phyloP scores from a whole-genome alignment of 225 moss, liverwort and hornwort genomes.

The Thuidium tamariscinum region DNA sequence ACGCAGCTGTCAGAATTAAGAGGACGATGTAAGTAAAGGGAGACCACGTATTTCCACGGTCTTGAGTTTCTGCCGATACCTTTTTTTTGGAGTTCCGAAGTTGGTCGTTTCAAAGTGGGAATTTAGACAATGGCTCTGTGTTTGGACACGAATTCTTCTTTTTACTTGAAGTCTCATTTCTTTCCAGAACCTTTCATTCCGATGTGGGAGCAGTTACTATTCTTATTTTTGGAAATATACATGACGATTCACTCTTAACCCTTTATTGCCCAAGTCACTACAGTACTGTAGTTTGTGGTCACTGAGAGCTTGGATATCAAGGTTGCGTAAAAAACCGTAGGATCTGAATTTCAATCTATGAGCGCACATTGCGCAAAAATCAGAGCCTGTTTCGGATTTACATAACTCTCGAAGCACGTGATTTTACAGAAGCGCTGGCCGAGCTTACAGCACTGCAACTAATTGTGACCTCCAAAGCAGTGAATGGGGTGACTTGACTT shows the following conservation, averaged over 20 bases:
- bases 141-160: background rate
- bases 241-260: background rate
- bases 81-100: background rate
- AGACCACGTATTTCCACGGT: background rate
- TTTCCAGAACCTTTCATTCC: background rate
- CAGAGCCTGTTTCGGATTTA: background rate
- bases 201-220: background rate
- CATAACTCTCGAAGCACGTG: background rate
- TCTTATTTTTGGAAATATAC: background rate
- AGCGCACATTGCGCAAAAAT: background rate
- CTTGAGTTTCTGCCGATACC: background rate
- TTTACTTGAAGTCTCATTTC: background rate
- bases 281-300: background rate
- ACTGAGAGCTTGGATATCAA: background rate
- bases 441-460: background rate
- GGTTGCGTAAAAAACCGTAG: background rate
- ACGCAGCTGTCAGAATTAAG: background rate
- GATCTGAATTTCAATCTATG: background rate
- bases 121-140: background rate
- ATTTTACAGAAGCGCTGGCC: too few species aligned
- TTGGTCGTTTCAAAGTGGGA: background rate
- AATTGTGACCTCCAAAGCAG: too few species aligned
- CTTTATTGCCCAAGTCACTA: background rate
- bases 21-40: background rate
- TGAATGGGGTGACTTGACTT: too few species aligned